Base-by-base conservation (phyloP, 768 basidiomycete genomes). In the Boletus sp. region DNA sequence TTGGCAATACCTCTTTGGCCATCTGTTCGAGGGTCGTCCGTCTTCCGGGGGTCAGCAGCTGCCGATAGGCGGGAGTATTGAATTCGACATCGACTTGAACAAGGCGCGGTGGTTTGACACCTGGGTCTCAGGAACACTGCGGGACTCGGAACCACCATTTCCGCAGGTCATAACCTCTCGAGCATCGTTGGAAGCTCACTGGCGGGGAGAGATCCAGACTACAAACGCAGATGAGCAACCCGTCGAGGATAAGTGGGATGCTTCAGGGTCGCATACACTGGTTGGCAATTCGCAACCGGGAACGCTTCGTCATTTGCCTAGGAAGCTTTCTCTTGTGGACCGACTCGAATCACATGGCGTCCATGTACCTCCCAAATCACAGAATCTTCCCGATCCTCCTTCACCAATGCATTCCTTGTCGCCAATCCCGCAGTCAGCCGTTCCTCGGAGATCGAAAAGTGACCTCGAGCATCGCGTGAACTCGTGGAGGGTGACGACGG, bases 51-150 rank as follows among this genome's bases (percentile, higher is more conserved):
- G 75, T 56, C 68, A 70, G 24, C 77, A 76, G 50, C 66, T 81
- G 18, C 86, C 90, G 0, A 86, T 95, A 55, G 78, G 83, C 44
- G 94, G 90, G 5, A 85, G 81, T 30, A 80, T 96, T 30, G 92
- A 95, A 72, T 94, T 95, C 68, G 93, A 95, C 71, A 81, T 95
- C 46, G 93, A 95, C 73, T 57, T 82, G 46, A 76, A 77, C 36
- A 81, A 84, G 58, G 93, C 93, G 17, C 80, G 83, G 30, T 95
- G 93, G 93, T 90, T 85, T 63, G 74, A 83, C 17, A 74, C 83
- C 0, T 96, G 90, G 90, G 57, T 85, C 20, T 76, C 80, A 1
- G 76, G 89, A 55, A 83, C 47, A 71, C 77, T 36, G 71, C 80
- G n/a, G 69, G 80, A 53, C 71, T 74, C 18, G 60, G 73, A 51